Evolutionary conservation across 2,329 filamentous ascomycete genomes (phyloP).

Genomic region (Claviceps humidiphila): DNA sequence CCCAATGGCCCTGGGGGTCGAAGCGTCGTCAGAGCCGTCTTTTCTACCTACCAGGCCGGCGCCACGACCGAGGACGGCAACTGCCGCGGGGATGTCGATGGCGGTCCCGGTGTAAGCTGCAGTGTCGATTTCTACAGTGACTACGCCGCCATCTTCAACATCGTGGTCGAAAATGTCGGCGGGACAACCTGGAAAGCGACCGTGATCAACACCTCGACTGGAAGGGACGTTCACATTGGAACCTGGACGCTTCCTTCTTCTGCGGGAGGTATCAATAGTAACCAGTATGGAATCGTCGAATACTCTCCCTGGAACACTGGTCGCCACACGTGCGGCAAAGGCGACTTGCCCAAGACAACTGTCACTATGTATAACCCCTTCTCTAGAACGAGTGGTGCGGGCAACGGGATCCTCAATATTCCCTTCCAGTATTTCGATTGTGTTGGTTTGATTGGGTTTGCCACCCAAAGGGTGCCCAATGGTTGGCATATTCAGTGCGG

Average conservation of each 20-base stretch:
- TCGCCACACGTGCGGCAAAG: neutral
- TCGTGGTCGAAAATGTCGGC: neutral
- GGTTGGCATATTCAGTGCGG: neutral
- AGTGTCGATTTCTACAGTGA: neutral
- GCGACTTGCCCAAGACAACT: neutral
- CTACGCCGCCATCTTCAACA: neutral
- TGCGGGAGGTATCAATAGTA: neutral
- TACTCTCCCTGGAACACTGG: neutral
- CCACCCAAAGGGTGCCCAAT: neutral
- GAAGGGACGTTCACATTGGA: neutral
- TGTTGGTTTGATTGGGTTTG: neutral
- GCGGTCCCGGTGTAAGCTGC: neutral
- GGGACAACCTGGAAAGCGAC: neutral
- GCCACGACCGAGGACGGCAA: neutral
- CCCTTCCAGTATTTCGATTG: neutral
- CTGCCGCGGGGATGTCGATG: neutral
- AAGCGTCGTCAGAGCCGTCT: neutral
- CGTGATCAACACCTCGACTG: neutral
- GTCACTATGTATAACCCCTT: neutral
- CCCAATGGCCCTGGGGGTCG: neutral
- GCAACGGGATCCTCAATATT: neutral
- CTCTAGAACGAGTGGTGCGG: neutral
- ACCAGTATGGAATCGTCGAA: neutral
- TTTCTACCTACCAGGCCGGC: neutral
- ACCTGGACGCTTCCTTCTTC: neutral